A percentile compares a stretch with the other conserved stretches of the same genome.
Evolutionary conservation across 163 green algal species (phyloP).

Genomic region (Scenedesmus sp.): DNA sequence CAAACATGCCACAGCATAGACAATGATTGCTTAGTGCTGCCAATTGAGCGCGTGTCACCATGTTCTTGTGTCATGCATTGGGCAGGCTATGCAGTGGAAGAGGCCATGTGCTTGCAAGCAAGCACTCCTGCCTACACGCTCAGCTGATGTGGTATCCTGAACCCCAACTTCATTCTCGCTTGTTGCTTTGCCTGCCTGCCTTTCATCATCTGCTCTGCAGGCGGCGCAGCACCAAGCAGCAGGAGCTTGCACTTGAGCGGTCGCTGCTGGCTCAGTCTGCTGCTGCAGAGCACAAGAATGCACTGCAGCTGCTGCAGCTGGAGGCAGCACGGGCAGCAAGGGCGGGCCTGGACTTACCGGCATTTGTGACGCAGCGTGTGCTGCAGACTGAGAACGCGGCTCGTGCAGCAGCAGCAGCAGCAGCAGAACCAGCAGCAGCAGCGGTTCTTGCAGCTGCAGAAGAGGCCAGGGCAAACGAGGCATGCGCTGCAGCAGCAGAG

Average conservation of each 20-base stretch:
- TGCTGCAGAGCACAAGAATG: background rate
- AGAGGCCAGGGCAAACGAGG: background rate
- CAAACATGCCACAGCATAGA: background rate
- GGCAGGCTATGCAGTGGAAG: no score
- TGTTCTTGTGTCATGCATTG: no score
- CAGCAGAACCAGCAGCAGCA: background rate
- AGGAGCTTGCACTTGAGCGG: conserved; percentile 26
- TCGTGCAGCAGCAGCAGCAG: background rate
- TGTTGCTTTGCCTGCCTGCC: no score
- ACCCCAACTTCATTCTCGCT: no score
- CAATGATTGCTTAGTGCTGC: no score
- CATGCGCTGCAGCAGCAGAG: background rate
- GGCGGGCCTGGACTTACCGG: background rate
- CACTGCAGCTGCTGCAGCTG: conserved; percentile 27
- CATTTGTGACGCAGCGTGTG: background rate
- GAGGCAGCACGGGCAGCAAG: background rate
- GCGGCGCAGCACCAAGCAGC: background rate
- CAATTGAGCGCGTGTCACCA: no score
- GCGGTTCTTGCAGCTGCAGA: background rate
- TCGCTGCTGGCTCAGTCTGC: conserved; percentile 19
- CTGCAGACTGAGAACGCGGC: background rate
- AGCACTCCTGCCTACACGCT: no score
- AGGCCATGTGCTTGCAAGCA: no score
- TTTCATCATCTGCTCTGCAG: background rate
- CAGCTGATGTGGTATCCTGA: no score